phyloP scores from a whole-genome alignment of 345 rosid species.

The Limnanthes douglasii region DNA sequence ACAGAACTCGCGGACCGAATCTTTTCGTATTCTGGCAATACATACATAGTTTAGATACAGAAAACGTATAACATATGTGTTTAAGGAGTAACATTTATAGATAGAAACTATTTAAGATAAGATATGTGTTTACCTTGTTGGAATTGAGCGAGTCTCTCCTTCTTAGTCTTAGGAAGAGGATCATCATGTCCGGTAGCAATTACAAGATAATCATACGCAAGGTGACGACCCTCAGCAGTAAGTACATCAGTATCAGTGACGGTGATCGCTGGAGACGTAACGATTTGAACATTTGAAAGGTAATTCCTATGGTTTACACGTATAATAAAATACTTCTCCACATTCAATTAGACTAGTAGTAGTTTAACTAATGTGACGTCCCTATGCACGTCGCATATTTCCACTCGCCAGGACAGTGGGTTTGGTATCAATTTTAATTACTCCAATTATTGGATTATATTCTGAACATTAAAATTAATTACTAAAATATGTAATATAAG shows the following conservation, averaged over 20 bases:
- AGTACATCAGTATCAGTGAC: constrained; percentile 46
- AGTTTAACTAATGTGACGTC: too few species aligned
- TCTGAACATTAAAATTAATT: too few species aligned
- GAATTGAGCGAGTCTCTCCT: constrained; percentile 39
- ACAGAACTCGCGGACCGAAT: constrained; percentile 54
- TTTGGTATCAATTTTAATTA: too few species aligned
- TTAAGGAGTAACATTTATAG: too few species aligned
- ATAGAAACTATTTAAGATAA: constrained; percentile 1
- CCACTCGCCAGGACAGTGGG: too few species aligned
- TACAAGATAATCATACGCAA: constrained; percentile 67
- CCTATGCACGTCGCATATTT: too few species aligned
- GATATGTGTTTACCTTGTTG: constrained; percentile 55
- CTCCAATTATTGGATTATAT: too few species aligned
- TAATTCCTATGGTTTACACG: constrained; percentile 62
- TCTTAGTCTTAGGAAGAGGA: constrained; percentile 31
- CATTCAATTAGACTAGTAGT: too few species aligned
- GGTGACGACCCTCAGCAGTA: constrained; percentile 26
- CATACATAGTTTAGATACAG: too few species aligned
- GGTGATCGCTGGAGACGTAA: constrained; percentile 41
- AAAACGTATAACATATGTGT: constrained; percentile 1
- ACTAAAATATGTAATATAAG: too few species aligned
- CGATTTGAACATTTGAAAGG: constrained; percentile 34
- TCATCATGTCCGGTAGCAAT: constrained; percentile 69
- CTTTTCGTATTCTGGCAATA: constrained; percentile 50
- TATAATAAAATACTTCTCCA: too few species aligned